These are phyloP conservation scores for Picochlorum sp. DNA, from an alignment of 139 green algal genomes.

Conservation along the genomic window DNA sequence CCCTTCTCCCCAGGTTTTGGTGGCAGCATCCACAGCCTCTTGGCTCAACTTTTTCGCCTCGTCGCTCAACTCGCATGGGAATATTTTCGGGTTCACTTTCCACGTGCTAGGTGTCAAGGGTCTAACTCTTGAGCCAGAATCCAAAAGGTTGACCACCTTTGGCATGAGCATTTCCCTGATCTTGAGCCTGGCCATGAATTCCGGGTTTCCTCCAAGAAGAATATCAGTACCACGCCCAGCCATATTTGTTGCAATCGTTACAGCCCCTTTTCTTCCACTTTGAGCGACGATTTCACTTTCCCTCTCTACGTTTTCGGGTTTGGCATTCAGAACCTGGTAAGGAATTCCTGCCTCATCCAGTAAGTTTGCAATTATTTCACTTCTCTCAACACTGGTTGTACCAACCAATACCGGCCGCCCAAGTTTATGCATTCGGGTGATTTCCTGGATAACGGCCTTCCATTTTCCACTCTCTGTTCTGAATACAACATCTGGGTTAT, in stretches of 20 bases:
- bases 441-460: conserved; percentile 71
- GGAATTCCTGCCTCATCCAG: conserved; percentile 63
- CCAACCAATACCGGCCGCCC: conserved; percentile 88
- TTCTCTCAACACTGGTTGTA: conserved; percentile 87
- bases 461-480: conserved; percentile 63
- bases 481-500: conserved; percentile 96
- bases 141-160: conserved; percentile 37
- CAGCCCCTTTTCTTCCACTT: conserved; percentile 59
- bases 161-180: conserved; percentile 88
- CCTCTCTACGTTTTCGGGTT: conserved; percentile 96
- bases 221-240: conserved; percentile 96
- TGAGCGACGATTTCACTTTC: conserved; percentile 96
- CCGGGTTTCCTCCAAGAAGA: conserved; percentile 88
- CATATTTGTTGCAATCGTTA: conserved; percentile 99
- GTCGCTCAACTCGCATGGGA: conserved; percentile 70
- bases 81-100: conserved; percentile 53
- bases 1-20: conserved; percentile 28
- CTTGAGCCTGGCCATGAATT: conserved; percentile 87
- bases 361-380: conserved; percentile 65
- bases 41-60: conserved; percentile 9
- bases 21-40: conserved; percentile 19
- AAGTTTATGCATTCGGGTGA: conserved; percentile 79
- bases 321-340: conserved; percentile 93
- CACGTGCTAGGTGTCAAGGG: conserved; percentile 26
- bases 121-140: conserved; percentile 11